These are phyloP conservation scores for Ogataea degrootiae DNA, from an alignment of 805 yeast genomes.

Conservation along the genomic window DNA sequence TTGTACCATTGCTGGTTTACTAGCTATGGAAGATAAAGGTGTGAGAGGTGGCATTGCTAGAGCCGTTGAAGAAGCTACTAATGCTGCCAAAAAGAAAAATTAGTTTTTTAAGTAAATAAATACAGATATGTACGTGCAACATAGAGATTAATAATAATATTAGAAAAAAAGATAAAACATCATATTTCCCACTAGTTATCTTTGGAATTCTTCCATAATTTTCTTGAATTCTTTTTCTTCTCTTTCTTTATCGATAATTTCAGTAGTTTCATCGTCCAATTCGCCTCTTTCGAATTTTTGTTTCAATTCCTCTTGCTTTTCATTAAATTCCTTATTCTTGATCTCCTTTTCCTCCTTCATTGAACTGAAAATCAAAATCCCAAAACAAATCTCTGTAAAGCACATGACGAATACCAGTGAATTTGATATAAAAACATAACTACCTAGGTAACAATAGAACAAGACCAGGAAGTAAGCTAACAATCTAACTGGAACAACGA, in stretches of 20 bases:
- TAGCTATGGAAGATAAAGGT: slow-evolving; percentile 88
- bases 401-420: slow-evolving; percentile 55
- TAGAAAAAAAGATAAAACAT: too few species aligned
- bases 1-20: slow-evolving; percentile 91
- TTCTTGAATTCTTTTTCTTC: slow-evolving; percentile 28
- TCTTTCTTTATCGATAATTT: slow-evolving; percentile 18
- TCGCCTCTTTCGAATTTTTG: slow-evolving; percentile 28
- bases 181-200: too few species aligned
- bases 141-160: neutral
- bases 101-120: slow-evolving; percentile 6
- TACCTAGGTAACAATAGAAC: slow-evolving; percentile 43
- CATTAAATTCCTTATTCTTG: slow-evolving; percentile 28
- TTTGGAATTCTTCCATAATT: slow-evolving; percentile 27
- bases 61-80: slow-evolving; percentile 91
- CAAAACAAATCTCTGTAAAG: slow-evolving; percentile 67
- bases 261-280: slow-evolving; percentile 15
- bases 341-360: slow-evolving; percentile 60
- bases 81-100: slow-evolving; percentile 65
- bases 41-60: slow-evolving; percentile 83
- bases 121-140: neutral
- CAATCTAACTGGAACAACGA: slow-evolving; percentile 56
- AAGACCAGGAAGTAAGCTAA: slow-evolving; percentile 45
- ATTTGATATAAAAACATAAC: slow-evolving; percentile 49
- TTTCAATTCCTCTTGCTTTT: slow-evolving; percentile 13
- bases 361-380: slow-evolving; percentile 55